phyloP scores from a whole-genome alignment of 257 asterid genomes.

The Scutellaria baicalensis region DNA sequence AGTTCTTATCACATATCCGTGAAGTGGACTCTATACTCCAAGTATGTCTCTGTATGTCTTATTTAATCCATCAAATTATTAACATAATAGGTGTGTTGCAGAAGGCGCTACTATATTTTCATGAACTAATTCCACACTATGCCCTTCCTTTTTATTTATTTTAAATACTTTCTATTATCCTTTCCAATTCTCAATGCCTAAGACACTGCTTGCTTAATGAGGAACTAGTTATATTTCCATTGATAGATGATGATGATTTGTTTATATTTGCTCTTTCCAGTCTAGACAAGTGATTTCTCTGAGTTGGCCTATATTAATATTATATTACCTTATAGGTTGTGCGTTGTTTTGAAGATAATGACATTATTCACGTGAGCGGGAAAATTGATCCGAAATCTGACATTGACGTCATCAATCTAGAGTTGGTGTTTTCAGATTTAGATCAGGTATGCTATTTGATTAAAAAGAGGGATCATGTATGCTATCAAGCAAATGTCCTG shows the following conservation, averaged over 20 bases:
- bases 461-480: constrained; percentile 58
- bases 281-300: not conserved
- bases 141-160: not conserved
- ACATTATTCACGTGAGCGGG: constrained; percentile 90
- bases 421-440: constrained; percentile 87
- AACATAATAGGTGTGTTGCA: not conserved
- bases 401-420: constrained; percentile 83
- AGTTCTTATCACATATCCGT: constrained; percentile 93
- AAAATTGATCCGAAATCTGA: constrained; percentile 93
- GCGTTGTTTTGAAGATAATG: constrained; percentile 96
- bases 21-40: constrained; percentile 97
- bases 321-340: constrained; percentile 55
- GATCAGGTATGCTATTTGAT: constrained; percentile 66
- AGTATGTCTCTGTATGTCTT: constrained; percentile 32
- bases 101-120: not conserved
- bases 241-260: not conserved
- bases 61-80: not conserved
- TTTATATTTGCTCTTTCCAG: not conserved
- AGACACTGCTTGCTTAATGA: not conserved
- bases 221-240: not conserved
- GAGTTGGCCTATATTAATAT: not conserved
- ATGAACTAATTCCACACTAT: not conserved
- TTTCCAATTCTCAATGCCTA: not conserved
- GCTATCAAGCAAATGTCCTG: constrained; percentile 13
- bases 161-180: not conserved